Percentiles rank a stretch among this genome's conserved stretches.
These are phyloP conservation scores for Torulaspora delbrueckii DNA, from an alignment of 805 yeast species.

Conservation along the genomic window DNA sequence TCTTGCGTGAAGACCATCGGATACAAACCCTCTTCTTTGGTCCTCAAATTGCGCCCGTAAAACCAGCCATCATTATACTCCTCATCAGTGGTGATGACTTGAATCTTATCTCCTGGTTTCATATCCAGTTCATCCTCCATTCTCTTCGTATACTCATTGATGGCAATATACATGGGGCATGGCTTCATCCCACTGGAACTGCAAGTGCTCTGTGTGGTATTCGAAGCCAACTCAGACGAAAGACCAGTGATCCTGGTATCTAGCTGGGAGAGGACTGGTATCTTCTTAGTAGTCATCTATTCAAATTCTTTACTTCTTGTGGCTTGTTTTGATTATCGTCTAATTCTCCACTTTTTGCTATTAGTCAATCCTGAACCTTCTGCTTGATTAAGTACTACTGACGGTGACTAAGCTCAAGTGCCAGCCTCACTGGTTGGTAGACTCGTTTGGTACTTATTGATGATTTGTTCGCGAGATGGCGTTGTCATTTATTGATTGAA, in stretches of 20 bases:
- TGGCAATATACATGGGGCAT: constrained; percentile 46
- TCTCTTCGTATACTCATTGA: constrained; percentile 82
- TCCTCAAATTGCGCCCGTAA: constrained; percentile 72
- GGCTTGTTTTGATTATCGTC: not conserved
- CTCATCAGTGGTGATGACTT: constrained; percentile 85
- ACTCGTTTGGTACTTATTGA: not conserved
- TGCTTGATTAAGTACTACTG: not conserved
- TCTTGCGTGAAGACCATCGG: constrained; percentile 83
- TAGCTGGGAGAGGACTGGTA: constrained; percentile 16
- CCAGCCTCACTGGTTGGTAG: not conserved
- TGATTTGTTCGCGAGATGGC: constrained; percentile 2
- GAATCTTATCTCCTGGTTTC: constrained; percentile 77
- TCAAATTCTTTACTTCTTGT: not conserved
- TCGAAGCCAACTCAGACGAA: constrained; percentile 6
- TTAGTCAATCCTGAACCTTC: not conserved
- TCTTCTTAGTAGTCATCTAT: constrained; percentile 7
- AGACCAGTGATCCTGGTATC: constrained; percentile 15
- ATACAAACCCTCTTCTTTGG: constrained; percentile 77
- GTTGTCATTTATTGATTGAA: not conserved
- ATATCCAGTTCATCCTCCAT: constrained; percentile 85
- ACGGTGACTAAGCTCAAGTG: not conserved
- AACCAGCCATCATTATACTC: constrained; percentile 98
- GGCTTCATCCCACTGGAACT: constrained; percentile 8
- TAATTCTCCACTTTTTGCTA: not conserved
- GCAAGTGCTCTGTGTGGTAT: constrained; percentile 10